Base-by-base conservation (phyloP, 2,329 filamentous ascomycete genomes). In the Sclerotinia subarctica region DNA sequence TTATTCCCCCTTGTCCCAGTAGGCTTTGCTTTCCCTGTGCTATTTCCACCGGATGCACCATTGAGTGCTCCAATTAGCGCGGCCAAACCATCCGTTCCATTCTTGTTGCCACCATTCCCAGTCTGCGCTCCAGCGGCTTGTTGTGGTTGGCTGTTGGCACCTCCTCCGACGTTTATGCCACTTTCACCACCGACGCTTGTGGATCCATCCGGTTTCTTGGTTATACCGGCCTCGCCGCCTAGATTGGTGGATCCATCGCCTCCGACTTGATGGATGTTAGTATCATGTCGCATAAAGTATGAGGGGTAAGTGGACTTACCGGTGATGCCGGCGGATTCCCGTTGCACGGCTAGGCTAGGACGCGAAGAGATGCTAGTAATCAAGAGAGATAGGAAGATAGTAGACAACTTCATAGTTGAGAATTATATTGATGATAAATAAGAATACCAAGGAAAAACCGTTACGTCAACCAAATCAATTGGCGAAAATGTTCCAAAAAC, bases 301-400 rank as follows among this genome's bases (percentile, higher is more conserved):
- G 35, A 24, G 11, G 10, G 10, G 24, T 8, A 24, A 19, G 5
- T 13, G 17, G 21, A 58, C 54, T 60, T 59, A 66, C 64, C 64
- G 21, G 53, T 66, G 32, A 66, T 60, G 11, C 64, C 64, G 6
- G 64, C 29, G 19, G 53, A 60, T 60, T 59, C 64, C 35, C 53
- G n/a, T 29, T 60, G 53, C 1, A 60, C 64, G 10, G 44, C 32
- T 29, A 19, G n/a, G n/a, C 38, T 51, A 10, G 64, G 64, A 24
- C 46, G 54, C 21, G 64, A 66, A 52, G 52, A 54, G 64, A 60
- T 66, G 64, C 64, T 54, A 29, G 54, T 54, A 59, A 60, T 54
- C 44, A 66, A 42, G 6, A 59, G n/a, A 32, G 54, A 49, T 13
- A 66, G 46, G n/a, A 60, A 35, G 44, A 66, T 17, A 13, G 63